phyloP scores from a whole-genome alignment of 495 filamentous ascomycete species.

The Eremomyces bilateralis region DNA sequence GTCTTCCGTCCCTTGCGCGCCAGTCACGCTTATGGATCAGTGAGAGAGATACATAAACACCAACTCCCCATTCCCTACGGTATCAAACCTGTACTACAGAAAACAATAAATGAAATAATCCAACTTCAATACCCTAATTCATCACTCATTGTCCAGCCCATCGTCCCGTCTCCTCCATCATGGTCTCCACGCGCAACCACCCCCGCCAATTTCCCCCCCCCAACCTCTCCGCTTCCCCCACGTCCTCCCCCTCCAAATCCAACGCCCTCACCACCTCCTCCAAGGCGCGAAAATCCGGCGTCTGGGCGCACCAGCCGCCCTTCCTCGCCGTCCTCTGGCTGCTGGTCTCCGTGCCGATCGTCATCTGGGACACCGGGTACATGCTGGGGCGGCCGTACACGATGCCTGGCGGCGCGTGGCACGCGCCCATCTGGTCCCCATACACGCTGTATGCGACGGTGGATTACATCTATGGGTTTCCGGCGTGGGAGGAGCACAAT shows the following conservation, averaged over 20 bases:
- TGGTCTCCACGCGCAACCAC: constrained; percentile 18
- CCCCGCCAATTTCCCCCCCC: constrained; percentile 16
- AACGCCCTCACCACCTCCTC: constrained; percentile 1
- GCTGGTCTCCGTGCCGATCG: constrained; percentile 51
- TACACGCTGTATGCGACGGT: constrained; percentile 66
- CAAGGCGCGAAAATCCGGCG: neutral
- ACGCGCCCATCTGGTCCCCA: constrained; percentile 54
- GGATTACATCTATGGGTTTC: constrained; percentile 72
- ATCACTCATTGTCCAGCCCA: too few relatives aligned
- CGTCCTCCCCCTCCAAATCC: constrained; percentile 8
- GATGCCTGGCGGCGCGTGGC: constrained; percentile 59
- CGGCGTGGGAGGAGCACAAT: constrained; percentile 44
- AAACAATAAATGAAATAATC: too few relatives aligned
- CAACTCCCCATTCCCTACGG: too few relatives aligned
- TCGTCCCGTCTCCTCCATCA: too few relatives aligned
- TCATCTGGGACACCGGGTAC: constrained; percentile 69
- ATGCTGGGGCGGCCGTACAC: constrained; percentile 61
- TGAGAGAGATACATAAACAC: too few relatives aligned
- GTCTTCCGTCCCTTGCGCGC: too few relatives aligned
- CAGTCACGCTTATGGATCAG: too few relatives aligned
- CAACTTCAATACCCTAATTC: too few relatives aligned
- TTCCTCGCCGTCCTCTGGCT: constrained; percentile 51
- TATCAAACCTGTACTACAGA: too few relatives aligned
- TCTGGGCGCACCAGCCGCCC: constrained; percentile 48
- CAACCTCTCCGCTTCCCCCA: constrained; percentile 7